Base-by-base conservation (phyloP, 2,329 filamentous ascomycete species). In the Cladophialophora bantiana region DNA sequence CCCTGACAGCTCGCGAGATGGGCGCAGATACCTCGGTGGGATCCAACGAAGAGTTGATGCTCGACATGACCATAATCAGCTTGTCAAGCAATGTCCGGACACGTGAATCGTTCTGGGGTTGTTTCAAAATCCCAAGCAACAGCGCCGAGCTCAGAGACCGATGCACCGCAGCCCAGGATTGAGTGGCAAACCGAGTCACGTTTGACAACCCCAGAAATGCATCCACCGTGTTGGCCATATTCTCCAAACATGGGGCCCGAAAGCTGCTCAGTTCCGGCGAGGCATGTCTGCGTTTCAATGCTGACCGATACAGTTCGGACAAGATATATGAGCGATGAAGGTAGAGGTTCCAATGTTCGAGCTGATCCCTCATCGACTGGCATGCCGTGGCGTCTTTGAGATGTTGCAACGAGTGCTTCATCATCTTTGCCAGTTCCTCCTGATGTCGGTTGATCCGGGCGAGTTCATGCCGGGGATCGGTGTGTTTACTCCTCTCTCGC, bases 321-420 rank as follows among this genome's bases (percentile, higher is more conserved):
- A 83, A 83, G 65, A 87, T 84, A 74, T 88, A 89, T 4, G 85
- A 87, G 15, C 84, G 84, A 73, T 89, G 86, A 3, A 89, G 77
- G 71, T 87, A 87, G 3, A 88, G 74, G 0, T 84, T 85, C 77
- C 86, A 85, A 69, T 87, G 83, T 73, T 89, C 84, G 1, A 88
- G 75, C 65, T 86, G 85, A 67, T 88, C 83, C 7, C 74, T 78
- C 0, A 76, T 61, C 3, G 74, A 75, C 1, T 72, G 67, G 66
- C 80, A 82, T 61, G 74, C 80, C 73, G 70, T 82, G 64, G 42
- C 82, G 65, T 88, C 85, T 64, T 85, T 84, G n/a, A 89, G 77
- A 70, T 87, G 83, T 13, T 85, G 84, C 31, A 81, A 81, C 10
- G 84, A 84, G 67, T 88, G 84, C 15, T 82, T 75, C 80, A 87